These are phyloP conservation scores for Annulohypoxylon maeteangense DNA, from an alignment of 495 filamentous ascomycete genomes.

Conservation along the genomic window DNA sequence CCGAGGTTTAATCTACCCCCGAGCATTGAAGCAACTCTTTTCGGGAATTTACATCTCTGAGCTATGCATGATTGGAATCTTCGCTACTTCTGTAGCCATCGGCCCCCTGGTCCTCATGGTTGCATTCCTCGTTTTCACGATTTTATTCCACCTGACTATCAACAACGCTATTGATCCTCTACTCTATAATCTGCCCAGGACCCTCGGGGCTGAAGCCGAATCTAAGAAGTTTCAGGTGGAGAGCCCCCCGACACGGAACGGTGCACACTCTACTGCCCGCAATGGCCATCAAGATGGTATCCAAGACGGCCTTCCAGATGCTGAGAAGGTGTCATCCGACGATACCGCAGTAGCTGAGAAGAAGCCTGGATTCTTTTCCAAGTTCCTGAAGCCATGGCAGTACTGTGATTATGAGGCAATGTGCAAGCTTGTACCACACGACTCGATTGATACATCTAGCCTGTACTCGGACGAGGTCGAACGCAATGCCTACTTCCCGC, in stretches of 20 bases:
- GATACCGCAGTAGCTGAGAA: slow-evolving; percentile 44
- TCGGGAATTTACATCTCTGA: slow-evolving; percentile 87
- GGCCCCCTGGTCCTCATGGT: slow-evolving; percentile 89
- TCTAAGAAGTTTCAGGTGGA: slow-evolving; percentile 52
- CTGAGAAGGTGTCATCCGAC: slow-evolving; percentile 38
- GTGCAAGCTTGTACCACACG: slow-evolving; percentile 74
- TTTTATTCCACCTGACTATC: slow-evolving; percentile 85
- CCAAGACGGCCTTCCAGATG: slow-evolving; percentile 45
- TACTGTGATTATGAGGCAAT: slow-evolving; percentile 77
- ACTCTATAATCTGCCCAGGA: slow-evolving; percentile 79
- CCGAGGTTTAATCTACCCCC: slow-evolving; percentile 86
- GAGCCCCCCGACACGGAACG: slow-evolving; percentile 43
- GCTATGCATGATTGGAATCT: slow-evolving; percentile 89
- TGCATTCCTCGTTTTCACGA: slow-evolving; percentile 79
- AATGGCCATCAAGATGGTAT: slow-evolving; percentile 48
- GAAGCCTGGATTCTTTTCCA: slow-evolving; percentile 64
- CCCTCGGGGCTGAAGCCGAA: slow-evolving; percentile 72
- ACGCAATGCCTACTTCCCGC: slow-evolving; percentile 80
- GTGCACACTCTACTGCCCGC: slow-evolving; percentile 29
- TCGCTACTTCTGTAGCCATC: slow-evolving; percentile 74
- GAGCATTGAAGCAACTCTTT: slow-evolving; percentile 90
- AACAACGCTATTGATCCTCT: slow-evolving; percentile 82
- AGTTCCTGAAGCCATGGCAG: slow-evolving; percentile 82
- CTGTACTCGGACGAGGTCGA: slow-evolving; percentile 70
- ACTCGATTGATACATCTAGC: slow-evolving; percentile 51